Conservation (phyloP, 2,329 filamentous ascomycete genomes). For the Colletotrichum kahawae region DNA sequence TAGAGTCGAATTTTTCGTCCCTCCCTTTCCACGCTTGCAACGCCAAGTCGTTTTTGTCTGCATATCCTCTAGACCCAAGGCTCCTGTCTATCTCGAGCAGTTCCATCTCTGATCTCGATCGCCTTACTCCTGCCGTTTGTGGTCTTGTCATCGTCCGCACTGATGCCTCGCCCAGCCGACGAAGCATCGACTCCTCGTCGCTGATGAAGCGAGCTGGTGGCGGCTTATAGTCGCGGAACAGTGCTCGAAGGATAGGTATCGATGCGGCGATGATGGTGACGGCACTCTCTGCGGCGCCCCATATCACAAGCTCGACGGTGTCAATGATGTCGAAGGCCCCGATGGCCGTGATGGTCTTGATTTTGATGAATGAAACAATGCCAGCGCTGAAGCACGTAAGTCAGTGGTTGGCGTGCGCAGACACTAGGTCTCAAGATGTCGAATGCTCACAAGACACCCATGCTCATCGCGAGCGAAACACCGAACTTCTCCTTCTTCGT, state of each 20-base stretch:
- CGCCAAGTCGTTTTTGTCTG: neutral
- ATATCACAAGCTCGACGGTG: slow-evolving; percentile 29
- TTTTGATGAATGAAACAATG: slow-evolving; percentile 35
- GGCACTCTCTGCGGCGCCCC: slow-evolving; percentile 31
- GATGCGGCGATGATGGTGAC: slow-evolving; percentile 37
- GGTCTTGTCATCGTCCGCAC: neutral
- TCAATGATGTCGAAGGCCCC: slow-evolving; percentile 25
- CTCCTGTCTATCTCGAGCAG: neutral
- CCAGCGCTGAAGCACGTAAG: slow-evolving; percentile 29
- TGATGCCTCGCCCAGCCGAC: neutral
- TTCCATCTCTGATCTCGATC: neutral
- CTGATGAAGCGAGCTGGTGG: neutral
- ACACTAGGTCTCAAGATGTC: neutral
- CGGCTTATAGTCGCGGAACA: slow-evolving; percentile 23
- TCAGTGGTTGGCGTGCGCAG: neutral
- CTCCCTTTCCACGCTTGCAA: neutral
- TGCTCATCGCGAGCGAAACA: slow-evolving; percentile 44
- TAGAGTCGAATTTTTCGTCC: neutral
- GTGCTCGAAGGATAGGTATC: slow-evolving; percentile 35
- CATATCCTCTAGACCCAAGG: neutral
- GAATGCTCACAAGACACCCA: slow-evolving; percentile 42
- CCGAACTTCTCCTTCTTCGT: slow-evolving; percentile 44
- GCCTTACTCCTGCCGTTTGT: neutral
- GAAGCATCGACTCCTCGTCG: slow-evolving; percentile 12
- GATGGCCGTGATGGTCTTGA: slow-evolving; percentile 28